Evolutionary conservation across 169 alveolate genomes (phyloP), one percentile per base, ranked within the genome.

Genomic region (Plasmodium adleri): DNA sequence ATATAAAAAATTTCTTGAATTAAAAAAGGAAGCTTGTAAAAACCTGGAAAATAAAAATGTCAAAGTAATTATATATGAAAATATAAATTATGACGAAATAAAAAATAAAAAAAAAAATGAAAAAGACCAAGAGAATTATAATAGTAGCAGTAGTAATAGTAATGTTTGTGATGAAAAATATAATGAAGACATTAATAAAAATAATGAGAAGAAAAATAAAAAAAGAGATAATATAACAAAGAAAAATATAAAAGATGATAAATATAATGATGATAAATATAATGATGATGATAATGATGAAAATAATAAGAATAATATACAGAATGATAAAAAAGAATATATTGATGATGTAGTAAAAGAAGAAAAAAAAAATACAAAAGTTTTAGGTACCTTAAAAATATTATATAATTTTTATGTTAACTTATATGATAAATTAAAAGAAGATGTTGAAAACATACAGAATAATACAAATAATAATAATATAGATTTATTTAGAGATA

Each of bases 331-430:
- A 12, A 56, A 73, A n/a, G 49, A 6, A n/a, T 15, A 15, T 26
- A 59, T 20, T 15, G 43, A 49, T 1, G 88, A 76, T 7, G 58
- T 76, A 22, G 76, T 76, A 26, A 32, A 22, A 76, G 70, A 76
- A 50, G 70, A 76, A 50, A 63, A 22, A 13, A 76, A 76, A 22
- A 56, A 71, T 0, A 47, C 17, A 2, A 76, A 76, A 47, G 58
- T 76, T 6, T 17, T 76, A 62, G 88, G 88, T 22, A 76, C 88
- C 7, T 56, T 76, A 26, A 76, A 76, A 76, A 76, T 76, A 22
- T 68, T 76, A 3, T 76, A 76, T 39, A 76, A 76, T 64, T 76
- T 76, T 50, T 76, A 76, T 43, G 88, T 76, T 56, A 76, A 76
- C 32, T 64, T 76, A 76, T 76, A 22, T 64, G 76, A 76, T 17